phyloP scores from a whole-genome alignment of 768 basidiomycete genomes.

The Naganishia onofrii region DNA sequence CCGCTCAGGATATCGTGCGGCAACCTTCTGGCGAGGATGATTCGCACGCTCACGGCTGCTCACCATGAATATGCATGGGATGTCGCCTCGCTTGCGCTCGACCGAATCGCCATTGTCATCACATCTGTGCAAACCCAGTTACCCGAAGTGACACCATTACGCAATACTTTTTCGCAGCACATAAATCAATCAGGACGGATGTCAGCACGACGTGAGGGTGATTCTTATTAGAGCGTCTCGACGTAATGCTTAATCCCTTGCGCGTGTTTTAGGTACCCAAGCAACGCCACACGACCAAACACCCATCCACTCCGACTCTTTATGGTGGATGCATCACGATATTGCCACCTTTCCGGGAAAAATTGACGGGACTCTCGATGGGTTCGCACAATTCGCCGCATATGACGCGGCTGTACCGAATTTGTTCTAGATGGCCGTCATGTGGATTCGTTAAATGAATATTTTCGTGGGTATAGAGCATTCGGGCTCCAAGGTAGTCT shows the following conservation, averaged over 20 bases:
- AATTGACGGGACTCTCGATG: constrained; percentile 15
- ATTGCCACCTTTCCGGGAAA: constrained; percentile 26
- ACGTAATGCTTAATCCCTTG: not conserved
- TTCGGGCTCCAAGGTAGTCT: too few relatives aligned
- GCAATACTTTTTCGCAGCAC: constrained; percentile 24
- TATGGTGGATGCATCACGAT: constrained; percentile 29
- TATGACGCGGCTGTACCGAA: constrained; percentile 3
- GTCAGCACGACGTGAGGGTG: not conserved
- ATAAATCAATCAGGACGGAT: constrained; percentile 20
- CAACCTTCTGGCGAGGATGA: constrained; percentile 30
- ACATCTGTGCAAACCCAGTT: constrained; percentile 24
- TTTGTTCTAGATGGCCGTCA: not conserved
- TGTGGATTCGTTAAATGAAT: too few relatives aligned
- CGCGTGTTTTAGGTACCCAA: not conserved
- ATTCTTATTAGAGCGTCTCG: not conserved
- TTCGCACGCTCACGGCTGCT: constrained; percentile 29
- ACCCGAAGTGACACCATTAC: constrained; percentile 29
- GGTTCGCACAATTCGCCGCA: constrained; percentile 10
- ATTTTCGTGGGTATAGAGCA: too few relatives aligned
- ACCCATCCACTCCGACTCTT: not conserved
- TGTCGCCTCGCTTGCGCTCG: constrained; percentile 33
- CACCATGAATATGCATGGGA: constrained; percentile 31
- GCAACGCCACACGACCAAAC: not conserved
- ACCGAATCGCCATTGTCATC: constrained; percentile 29
- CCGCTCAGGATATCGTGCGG: constrained; percentile 20